Base-by-base conservation (phyloP, 768 basidiomycete genomes). In the Tricholoma sp. region DNA sequence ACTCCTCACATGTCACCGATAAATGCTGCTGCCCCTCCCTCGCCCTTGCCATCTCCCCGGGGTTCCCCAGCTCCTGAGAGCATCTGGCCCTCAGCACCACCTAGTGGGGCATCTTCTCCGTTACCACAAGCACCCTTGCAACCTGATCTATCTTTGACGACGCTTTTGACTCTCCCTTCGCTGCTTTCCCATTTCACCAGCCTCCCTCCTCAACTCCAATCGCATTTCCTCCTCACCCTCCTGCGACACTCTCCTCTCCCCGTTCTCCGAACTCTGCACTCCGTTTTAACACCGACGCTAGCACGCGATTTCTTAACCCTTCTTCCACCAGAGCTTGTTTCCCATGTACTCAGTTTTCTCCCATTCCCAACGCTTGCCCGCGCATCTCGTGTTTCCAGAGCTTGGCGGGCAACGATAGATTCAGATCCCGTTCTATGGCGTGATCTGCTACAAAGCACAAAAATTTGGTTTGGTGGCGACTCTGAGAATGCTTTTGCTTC, bases 241-340 rank as follows among this genome's bases (percentile, higher is more conserved):
- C 77, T 99, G 32, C 88, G 94, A 57, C 92, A 95, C 64, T 93
- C 94, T 4, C 87, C 94, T 2, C 82, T 96, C 17, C 87, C 93
- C 4, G 96, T 98, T 36, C 80, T 99, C 28, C 89, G 96, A 52
- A 90, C 89, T 1, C 73, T 98, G 13, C 88, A 95, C 65, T 86
- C 88, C 34, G 89, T 98, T 63, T 78, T 98, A 62, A 87, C 89
- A 0, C 92, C 90, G 24, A 94, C 93, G 2, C 78, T 98, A 29
- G 92, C 94, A 18, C 89, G 95, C 62, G 97, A 99, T 72, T 99
- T 98, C 69, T 81, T 98, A 61, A 87, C 89, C 2, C 82, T 92
- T 37, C 83, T 98, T 9, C 97, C 97, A 4, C 86, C 91, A 33
- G 96, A 99, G 65, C 84, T 99, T 36, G 88, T 92, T 51, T 90